phyloP scores from a whole-genome alignment of 1,284 basidiomycete genomes.

The Cutaneotrichosporon cyanovorans region DNA sequence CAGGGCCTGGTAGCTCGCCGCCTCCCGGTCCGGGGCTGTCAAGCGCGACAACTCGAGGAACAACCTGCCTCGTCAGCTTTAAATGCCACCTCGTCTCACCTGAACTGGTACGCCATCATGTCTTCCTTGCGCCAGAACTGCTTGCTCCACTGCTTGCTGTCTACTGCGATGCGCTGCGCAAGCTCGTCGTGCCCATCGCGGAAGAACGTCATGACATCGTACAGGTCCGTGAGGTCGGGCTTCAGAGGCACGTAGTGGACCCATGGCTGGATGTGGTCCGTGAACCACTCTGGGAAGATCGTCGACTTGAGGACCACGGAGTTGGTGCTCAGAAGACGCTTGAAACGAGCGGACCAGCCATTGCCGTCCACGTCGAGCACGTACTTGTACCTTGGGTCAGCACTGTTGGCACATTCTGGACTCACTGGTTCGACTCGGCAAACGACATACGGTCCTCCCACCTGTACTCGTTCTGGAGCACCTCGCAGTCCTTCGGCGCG shows the following conservation, averaged over 20 bases:
- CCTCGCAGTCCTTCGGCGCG: conserved; percentile 46
- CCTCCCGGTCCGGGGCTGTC: conserved; percentile 22
- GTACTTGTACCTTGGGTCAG: conserved; percentile 48
- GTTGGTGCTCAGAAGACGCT: conserved; percentile 44
- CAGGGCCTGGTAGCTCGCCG: background rate
- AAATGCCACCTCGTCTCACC: conserved; percentile 44
- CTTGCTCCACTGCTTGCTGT: conserved; percentile 56
- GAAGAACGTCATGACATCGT: conserved; percentile 54
- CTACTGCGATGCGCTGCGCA: conserved; percentile 53
- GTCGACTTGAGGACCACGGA: conserved; percentile 47
- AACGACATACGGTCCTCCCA: conserved; percentile 49
- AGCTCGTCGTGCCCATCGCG: conserved; percentile 54
- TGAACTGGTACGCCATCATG: conserved; percentile 57
- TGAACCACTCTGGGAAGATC: conserved; percentile 48
- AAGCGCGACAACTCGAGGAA: conserved; percentile 31
- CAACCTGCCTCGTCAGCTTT: conserved; percentile 13
- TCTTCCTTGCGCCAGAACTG: conserved; percentile 59
- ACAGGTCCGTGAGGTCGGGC: conserved; percentile 50
- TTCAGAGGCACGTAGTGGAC: conserved; percentile 49
- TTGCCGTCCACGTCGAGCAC: conserved; percentile 43
- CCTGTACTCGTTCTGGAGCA: conserved; percentile 49
- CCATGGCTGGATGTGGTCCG: conserved; percentile 47
- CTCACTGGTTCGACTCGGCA: conserved; percentile 49
- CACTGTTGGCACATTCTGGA: conserved; percentile 51
- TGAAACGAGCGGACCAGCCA: conserved; percentile 45